These are phyloP conservation scores for Neonectria magnoliae DNA, from an alignment of 2,329 filamentous ascomycete genomes.

Conservation along the genomic window DNA sequence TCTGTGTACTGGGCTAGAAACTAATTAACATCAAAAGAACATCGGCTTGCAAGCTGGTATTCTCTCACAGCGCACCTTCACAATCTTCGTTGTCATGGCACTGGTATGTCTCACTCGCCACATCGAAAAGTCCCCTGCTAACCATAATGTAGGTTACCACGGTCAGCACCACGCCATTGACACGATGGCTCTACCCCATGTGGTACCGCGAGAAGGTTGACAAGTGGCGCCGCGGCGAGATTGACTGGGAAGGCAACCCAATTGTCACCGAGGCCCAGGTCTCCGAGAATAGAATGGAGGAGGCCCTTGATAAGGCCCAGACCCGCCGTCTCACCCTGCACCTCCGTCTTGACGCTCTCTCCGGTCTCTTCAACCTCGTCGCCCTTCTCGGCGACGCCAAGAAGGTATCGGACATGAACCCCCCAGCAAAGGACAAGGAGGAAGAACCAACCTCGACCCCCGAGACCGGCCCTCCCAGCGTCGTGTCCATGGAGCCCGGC, in stretches of 20 bases:
- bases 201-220: constrained; percentile 64
- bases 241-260: constrained; percentile 77
- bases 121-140: background rate
- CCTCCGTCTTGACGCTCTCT: constrained; percentile 43
- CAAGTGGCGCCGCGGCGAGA: constrained; percentile 79
- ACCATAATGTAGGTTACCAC: constrained; percentile 69
- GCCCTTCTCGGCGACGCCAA: constrained; percentile 39
- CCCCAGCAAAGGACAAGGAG: constrained; percentile 15
- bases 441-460: constrained; percentile 3
- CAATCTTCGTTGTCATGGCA: constrained; percentile 95
- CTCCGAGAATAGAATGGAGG: constrained; percentile 41
- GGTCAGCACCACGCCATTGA: constrained; percentile 82
- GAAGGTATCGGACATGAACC: constrained; percentile 1
- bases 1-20: fast-evolving
- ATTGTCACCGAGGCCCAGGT: constrained; percentile 36
- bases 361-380: constrained; percentile 44
- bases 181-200: constrained; percentile 77
- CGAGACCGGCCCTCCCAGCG: background rate
- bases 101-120: constrained; percentile 52
- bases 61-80: constrained; percentile 83
- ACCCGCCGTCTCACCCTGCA: constrained; percentile 41
- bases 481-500: constrained; percentile 3
- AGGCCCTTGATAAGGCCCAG: constrained; percentile 41
- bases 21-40: constrained; percentile 52
- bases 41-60: constrained; percentile 86